Evolutionary conservation across 2,329 filamentous ascomycete species (phyloP), one percentile per base, ranked within the genome.

Genomic region (Xylariaceae sp.): DNA sequence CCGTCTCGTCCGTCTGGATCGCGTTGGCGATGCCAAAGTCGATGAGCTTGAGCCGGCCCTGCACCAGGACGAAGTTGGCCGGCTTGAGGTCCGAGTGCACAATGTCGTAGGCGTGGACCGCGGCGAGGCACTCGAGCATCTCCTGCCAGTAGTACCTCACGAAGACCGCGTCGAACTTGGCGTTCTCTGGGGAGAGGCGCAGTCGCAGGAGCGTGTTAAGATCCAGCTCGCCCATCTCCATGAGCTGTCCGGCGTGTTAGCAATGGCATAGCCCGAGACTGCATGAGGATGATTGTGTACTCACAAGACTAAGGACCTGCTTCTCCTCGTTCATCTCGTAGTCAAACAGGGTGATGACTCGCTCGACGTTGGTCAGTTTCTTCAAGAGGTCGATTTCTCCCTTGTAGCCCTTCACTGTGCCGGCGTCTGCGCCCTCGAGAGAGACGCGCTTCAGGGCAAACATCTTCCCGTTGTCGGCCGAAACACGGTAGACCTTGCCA

Each of bases 141-240:
- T 98, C 92, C 59, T 94, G 92, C 92, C 92, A 98, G 67, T 94
- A 94, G 61, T 85, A 93, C n/a, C 92, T 83, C 10, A 92, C 87
- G 57, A 96, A 95, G 33, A 83, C 84, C 2, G 86, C 73, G 54
- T 98, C 92, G 40, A 98, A 82, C 39, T 72, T 75, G 24, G 84
- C 76, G 34, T 83, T 76, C 40, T 88, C 81, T 0, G 70, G 74
- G 50, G 80, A 85, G 50, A 85, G 66, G 8, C 80, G 77, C 44
- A 80, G 75, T 22, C 79, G 80, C 44, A 98, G 72, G 34, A 96
- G 78, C 35, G 82, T 86, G 53, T 93, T 84, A 51, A 98, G 74
- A 58, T 98, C 92, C 15, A 90, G 77, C 61, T 98, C 92, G 44
- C 92, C 92, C 56, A 94, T 84, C 63, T 98, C 92, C 89, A 98